Evolutionary conservation across 306 rosid species (phyloP).

Genomic region (Urtica urens): DNA sequence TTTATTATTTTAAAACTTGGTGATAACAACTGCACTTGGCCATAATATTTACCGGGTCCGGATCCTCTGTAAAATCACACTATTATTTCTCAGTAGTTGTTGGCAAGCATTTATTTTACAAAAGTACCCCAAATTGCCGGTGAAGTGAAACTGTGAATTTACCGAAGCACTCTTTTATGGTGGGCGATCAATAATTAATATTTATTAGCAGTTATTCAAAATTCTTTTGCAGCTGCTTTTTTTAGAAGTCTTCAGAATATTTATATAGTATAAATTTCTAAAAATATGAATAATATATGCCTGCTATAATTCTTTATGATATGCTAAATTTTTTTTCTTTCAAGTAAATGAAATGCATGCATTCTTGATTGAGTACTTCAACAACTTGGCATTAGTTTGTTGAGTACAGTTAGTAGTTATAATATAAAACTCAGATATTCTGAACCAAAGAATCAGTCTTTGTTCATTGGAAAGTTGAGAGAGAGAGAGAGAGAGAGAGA

Average conservation of each 20-base stretch:
- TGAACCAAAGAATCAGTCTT: not conserved
- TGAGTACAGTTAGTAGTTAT: not conserved
- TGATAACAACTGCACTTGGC: not conserved
- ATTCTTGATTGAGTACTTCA: not conserved
- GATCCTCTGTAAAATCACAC: not conserved
- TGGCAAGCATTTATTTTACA: not conserved
- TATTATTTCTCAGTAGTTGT: not conserved
- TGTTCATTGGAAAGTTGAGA: not conserved
- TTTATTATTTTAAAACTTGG: not conserved
- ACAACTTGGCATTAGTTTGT: slow-evolving; percentile 3
- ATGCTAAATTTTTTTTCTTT: too few species aligned
- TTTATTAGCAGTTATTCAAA: too few species aligned
- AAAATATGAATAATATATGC: too few species aligned
- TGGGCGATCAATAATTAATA: too few species aligned
- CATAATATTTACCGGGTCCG: not conserved
- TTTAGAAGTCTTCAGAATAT: too few species aligned
- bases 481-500: not conserved
- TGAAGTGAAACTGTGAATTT: too few species aligned
- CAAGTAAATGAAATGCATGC: not conserved
- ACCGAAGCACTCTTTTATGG: too few species aligned
- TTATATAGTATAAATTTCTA: too few species aligned
- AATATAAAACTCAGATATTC: not conserved
- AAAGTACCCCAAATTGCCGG: not conserved
- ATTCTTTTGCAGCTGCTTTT: too few species aligned
- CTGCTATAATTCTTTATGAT: too few species aligned